phyloP scores from a whole-genome alignment of 305 asterid species.

The Fraxinus albicans region DNA sequence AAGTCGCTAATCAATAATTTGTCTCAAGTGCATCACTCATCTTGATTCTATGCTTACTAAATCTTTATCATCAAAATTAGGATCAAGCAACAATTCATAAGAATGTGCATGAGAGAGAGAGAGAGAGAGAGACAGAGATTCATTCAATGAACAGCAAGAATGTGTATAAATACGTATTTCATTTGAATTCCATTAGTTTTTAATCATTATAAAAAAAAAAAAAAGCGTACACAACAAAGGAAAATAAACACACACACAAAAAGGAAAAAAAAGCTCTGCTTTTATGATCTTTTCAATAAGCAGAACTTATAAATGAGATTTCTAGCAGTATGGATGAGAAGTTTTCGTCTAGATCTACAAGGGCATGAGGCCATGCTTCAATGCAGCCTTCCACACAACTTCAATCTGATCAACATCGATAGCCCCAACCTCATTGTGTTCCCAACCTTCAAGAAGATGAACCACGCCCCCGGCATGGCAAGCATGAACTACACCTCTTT shows the following conservation, averaged over 20 bases:
- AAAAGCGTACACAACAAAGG: neutral
- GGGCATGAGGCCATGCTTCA: slow-evolving; percentile 70
- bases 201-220: neutral
- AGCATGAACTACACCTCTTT: slow-evolving; percentile 84
- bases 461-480: slow-evolving; percentile 96
- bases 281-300: neutral
- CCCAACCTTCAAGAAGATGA: slow-evolving; percentile 87
- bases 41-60: neutral
- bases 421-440: slow-evolving; percentile 88
- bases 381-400: slow-evolving; percentile 87
- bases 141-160: too few species aligned
- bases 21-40: neutral
- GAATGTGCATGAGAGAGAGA: neutral
- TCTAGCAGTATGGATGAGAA: neutral
- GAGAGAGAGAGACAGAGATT: neutral
- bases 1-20: neutral
- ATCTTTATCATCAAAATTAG: neutral
- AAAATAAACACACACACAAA: neutral
- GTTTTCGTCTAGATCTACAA: slow-evolving; percentile 21
- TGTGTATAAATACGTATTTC: neutral
- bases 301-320: slow-evolving; percentile 7
- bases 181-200: neutral
- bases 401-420: slow-evolving; percentile 75
- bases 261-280: neutral
- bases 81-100: neutral